These are phyloP conservation scores for Eucalyptus guilfoylei DNA, from an alignment of 345 rosid species.

Conservation along the genomic window DNA sequence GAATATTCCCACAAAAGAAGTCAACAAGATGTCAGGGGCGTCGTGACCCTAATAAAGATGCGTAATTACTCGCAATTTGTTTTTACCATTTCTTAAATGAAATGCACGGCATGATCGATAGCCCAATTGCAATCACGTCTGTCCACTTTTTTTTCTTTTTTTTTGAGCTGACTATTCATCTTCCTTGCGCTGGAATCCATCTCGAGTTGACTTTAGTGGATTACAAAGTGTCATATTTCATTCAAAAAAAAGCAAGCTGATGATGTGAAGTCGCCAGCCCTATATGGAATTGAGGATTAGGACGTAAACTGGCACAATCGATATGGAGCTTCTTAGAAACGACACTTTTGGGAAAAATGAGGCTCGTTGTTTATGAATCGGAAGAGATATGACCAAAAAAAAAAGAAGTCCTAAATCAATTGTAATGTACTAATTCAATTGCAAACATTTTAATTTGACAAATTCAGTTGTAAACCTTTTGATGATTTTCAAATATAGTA, in stretches of 20 bases:
- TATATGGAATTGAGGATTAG: neutral
- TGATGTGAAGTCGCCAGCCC: neutral
- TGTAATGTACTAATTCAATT: too few species aligned
- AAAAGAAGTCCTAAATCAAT: too few species aligned
- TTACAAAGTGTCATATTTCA: neutral
- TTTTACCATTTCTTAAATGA: neutral
- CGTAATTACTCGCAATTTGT: neutral
- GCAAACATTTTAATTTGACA: too few species aligned
- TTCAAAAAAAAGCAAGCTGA: neutral
- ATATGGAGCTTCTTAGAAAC: neutral
- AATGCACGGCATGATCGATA: neutral
- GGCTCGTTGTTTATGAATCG: too few species aligned
- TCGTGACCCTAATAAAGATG: neutral
- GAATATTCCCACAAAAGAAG: neutral
- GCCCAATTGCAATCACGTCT: neutral
- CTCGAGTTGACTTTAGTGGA: neutral
- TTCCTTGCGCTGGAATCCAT: neutral
- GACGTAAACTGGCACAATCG: too few species aligned
- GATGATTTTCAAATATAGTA: too few species aligned
- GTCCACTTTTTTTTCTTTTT: neutral
- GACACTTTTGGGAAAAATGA: neutral
- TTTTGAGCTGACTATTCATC: neutral
- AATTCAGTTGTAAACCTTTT: too few species aligned
- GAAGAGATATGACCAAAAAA: too few species aligned
- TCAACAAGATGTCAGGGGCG: neutral